phyloP scores from a whole-genome alignment of 495 filamentous ascomycete genomes.

The Glonium stellatum region DNA sequence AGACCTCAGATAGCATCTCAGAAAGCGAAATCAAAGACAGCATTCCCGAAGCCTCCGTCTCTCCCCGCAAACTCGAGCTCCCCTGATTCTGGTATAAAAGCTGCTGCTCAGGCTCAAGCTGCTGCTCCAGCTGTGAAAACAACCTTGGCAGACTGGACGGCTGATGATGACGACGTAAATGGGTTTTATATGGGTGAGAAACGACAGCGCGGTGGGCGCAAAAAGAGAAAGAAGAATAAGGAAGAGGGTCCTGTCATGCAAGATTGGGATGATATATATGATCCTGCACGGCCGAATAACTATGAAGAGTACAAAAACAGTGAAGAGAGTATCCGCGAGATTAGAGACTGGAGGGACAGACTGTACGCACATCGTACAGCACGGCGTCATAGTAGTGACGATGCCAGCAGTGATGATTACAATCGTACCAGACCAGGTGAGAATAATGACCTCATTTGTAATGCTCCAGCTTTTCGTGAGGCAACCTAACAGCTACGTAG shows the following conservation, averaged over 20 bases:
- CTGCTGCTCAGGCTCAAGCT: conserved; percentile 8
- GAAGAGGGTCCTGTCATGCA: conserved; percentile 48
- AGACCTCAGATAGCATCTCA: conserved; percentile 59
- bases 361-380: conserved; percentile 42
- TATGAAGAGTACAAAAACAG: conserved; percentile 82
- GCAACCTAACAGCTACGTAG: neutral
- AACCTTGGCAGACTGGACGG: conserved; percentile 79
- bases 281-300: conserved; percentile 73
- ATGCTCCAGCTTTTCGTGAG: neutral
- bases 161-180: conserved; percentile 67
- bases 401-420: neutral
- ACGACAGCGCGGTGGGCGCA: conserved; percentile 70
- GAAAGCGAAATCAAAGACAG: conserved; percentile 42
- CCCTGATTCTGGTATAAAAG: conserved; percentile 15
- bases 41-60: conserved; percentile 14
- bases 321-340: conserved; percentile 72
- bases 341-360: conserved; percentile 60
- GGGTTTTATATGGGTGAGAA: conserved; percentile 57
- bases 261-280: conserved; percentile 93
- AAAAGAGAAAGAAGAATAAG: conserved; percentile 67
- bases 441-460: neutral
- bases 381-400: too few relatives aligned
- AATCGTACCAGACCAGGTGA: neutral
- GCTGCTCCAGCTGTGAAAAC: conserved; percentile 42
- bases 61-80: conserved; percentile 11